Conservation (phyloP, 768 basidiomycete species). For the Pleurotus sapidus region DNA sequence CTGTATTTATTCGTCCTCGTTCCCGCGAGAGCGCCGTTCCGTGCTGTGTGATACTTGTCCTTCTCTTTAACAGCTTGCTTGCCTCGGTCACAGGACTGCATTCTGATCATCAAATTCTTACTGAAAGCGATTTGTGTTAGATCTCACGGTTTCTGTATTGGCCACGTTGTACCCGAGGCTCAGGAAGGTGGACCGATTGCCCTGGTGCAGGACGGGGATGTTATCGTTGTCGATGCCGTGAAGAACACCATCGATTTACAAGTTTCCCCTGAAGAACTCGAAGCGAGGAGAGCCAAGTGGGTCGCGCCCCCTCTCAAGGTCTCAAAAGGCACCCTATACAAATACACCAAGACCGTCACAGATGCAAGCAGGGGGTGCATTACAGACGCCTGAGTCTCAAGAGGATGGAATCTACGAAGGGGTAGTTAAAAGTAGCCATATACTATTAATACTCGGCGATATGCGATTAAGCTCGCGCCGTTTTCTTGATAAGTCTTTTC, state of each 20-base stretch:
- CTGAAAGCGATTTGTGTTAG: conserved; percentile 33
- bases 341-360: conserved; percentile 83
- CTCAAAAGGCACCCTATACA: conserved; percentile 78
- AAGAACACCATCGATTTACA: conserved; percentile 79
- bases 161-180: conserved; percentile 96
- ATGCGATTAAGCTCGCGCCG: conserved; percentile 16
- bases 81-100: neutral
- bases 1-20: conserved; percentile 9
- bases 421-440: neutral
- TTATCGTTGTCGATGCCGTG: conserved; percentile 85
- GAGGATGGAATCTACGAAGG: neutral
- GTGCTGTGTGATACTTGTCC: conserved; percentile 9
- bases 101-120: neutral
- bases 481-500: conserved; percentile 76
- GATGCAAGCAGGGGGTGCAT: conserved; percentile 94
- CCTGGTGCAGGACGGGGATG: conserved; percentile 83
- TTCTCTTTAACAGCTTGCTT: conserved; percentile 11
- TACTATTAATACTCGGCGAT: neutral
- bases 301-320: conserved; percentile 84
- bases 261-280: conserved; percentile 79
- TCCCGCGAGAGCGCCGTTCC: conserved; percentile 12
- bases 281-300: conserved; percentile 70
- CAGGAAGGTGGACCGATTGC: conserved; percentile 94
- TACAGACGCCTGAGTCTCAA: conserved; percentile 63
- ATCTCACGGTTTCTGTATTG: conserved; percentile 95